These are phyloP conservation scores for Monosporozyma aerobia DNA, from an alignment of 805 yeast genomes.

Conservation along the genomic window DNA sequence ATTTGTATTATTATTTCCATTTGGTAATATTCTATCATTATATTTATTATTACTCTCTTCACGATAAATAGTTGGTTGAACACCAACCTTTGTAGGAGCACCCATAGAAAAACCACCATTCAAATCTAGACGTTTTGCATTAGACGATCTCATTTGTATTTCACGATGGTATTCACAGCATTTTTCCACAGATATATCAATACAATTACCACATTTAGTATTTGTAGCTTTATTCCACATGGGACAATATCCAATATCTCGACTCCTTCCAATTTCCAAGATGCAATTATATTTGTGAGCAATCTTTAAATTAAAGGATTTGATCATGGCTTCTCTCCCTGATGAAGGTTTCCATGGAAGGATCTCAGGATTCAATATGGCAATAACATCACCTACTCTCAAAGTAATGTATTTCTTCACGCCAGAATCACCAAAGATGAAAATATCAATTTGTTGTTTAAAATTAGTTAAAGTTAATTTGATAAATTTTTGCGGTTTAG, in stretches of 20 bases:
- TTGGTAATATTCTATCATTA: neutral
- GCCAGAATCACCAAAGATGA: constrained; percentile 53
- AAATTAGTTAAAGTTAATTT: constrained; percentile 62
- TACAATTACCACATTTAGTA: constrained; percentile 51
- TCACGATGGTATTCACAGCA: constrained; percentile 72
- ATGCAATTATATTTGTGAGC: constrained; percentile 43
- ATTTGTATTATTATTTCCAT: neutral
- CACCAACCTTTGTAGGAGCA: constrained; percentile 43
- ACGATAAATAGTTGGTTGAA: constrained; percentile 35
- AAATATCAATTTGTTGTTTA: constrained; percentile 46
- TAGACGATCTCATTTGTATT: constrained; percentile 39
- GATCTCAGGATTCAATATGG: constrained; percentile 65
- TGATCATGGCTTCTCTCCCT: constrained; percentile 14
- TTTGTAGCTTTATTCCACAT: constrained; percentile 39
- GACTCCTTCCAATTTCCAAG: constrained; percentile 64
- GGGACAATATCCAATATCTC: constrained; percentile 61
- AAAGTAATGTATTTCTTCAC: constrained; percentile 66
- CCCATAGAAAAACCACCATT: constrained; percentile 50
- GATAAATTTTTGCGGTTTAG: constrained; percentile 44
- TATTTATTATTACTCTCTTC: neutral
- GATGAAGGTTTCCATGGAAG: constrained; percentile 31
- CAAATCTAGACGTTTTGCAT: constrained; percentile 67
- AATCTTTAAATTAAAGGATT: constrained; percentile 47
- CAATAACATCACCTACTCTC: constrained; percentile 63
- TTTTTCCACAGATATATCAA: constrained; percentile 43